Percentiles rank a stretch among this genome's conserved stretches.
Evolutionary conservation across 2,329 filamentous ascomycete genomes (phyloP).

Genomic region (Neofusicoccum umdonicola): DNA sequence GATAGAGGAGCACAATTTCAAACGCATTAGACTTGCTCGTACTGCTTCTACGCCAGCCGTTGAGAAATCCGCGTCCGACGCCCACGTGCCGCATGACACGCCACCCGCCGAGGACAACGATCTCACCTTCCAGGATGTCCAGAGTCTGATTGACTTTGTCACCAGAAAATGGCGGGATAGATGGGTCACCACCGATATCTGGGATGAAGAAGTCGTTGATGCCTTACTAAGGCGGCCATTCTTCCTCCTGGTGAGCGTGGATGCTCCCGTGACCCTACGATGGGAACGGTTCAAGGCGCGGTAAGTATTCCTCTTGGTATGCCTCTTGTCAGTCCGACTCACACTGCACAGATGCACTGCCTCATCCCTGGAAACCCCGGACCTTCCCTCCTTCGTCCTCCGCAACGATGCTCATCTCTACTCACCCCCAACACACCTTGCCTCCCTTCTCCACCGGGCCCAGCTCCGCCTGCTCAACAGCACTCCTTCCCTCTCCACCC

Average conservation of each 20-base stretch:
- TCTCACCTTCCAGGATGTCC: slow-evolving; percentile 49
- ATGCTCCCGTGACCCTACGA: slow-evolving; percentile 80
- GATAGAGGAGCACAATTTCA: slow-evolving; percentile 79
- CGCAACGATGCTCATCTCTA: slow-evolving; percentile 75
- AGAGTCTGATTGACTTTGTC: slow-evolving; percentile 76
- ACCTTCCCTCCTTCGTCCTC: slow-evolving; percentile 60
- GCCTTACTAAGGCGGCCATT: slow-evolving; percentile 77
- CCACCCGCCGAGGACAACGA: slow-evolving; percentile 23
- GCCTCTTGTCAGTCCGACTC: background rate
- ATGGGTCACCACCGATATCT: slow-evolving; percentile 84
- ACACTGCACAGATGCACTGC: slow-evolving; percentile 44
- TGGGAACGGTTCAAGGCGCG: slow-evolving; percentile 73
- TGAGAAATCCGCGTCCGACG: slow-evolving; percentile 43
- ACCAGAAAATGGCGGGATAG: slow-evolving; percentile 78
- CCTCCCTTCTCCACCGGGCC: slow-evolving; percentile 76
- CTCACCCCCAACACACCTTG: slow-evolving; percentile 59
- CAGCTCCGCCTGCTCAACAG: slow-evolving; percentile 86
- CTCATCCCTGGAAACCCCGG: slow-evolving; percentile 49
- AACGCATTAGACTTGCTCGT: slow-evolving; percentile 61
- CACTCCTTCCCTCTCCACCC: slow-evolving; percentile 65
- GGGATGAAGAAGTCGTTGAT: slow-evolving; percentile 70
- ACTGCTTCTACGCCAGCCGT: slow-evolving; percentile 37
- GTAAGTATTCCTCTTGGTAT: slow-evolving; percentile 25
- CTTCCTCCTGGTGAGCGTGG: slow-evolving; percentile 88
- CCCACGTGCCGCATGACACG: slow-evolving; percentile 30